A percentile compares a stretch with the other conserved stretches of the same genome.
Evolutionary conservation across 75 land plant genomes (phyloP).

Genomic region (Pinus albicaulis): DNA sequence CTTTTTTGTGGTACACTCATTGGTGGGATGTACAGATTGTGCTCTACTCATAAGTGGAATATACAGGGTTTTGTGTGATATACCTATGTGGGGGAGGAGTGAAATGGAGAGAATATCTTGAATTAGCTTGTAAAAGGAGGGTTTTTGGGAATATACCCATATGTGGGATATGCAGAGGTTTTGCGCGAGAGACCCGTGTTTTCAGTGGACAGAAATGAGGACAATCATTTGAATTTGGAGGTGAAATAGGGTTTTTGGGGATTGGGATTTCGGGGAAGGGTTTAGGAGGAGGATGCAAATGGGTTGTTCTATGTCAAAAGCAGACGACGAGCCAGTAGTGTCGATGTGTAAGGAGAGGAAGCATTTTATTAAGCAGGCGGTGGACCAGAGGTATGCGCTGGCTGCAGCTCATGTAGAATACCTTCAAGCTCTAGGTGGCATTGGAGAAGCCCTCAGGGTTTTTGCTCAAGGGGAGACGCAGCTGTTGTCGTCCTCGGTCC

Average conservation of each 20-base stretch:
- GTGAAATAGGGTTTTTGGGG: too few relatives aligned
- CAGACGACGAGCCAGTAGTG: conserved; percentile 69
- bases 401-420: conserved; percentile 60
- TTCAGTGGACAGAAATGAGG: too few relatives aligned
- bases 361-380: conserved; percentile 46
- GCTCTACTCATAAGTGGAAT: too few relatives aligned
- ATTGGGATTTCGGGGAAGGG: not conserved
- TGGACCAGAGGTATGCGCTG: conserved; percentile 46
- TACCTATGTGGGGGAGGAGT: too few relatives aligned
- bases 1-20: not conserved
- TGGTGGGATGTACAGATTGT: too few relatives aligned
- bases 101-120: too few relatives aligned
- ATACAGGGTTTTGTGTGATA: too few relatives aligned
- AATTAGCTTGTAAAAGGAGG: too few relatives aligned
- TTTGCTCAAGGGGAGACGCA: conserved; percentile 28
- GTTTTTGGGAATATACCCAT: too few relatives aligned
- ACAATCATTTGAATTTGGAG: too few relatives aligned
- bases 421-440: conserved; percentile 30
- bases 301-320: conserved; percentile 72
- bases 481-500: conserved; percentile 7
- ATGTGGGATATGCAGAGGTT: too few relatives aligned
- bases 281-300: conserved; percentile 20
- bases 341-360: conserved; percentile 47
- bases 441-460: conserved; percentile 39
- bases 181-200: too few relatives aligned